A percentile compares a stretch with the other conserved stretches of the same genome.
These are phyloP conservation scores for Neopestalotiopsis sp. DNA, from an alignment of 2,329 filamentous ascomycete genomes.

Conservation along the genomic window DNA sequence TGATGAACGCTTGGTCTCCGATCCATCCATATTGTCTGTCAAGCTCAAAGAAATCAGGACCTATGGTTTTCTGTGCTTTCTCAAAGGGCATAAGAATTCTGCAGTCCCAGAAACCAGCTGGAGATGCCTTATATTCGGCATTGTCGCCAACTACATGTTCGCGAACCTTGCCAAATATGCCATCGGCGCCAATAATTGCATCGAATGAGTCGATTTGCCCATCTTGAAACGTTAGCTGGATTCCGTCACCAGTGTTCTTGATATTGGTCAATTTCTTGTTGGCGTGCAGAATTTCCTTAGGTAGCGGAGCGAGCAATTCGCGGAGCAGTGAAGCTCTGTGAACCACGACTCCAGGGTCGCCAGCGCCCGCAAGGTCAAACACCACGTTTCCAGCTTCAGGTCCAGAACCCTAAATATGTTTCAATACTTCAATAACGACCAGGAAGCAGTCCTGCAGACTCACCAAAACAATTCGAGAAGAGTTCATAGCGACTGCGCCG, in stretches of 20 bases:
- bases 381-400: slow-evolving; percentile 21
- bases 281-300: slow-evolving; percentile 23
- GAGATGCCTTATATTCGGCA: slow-evolving; percentile 7
- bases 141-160: slow-evolving; percentile 25
- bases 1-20: slow-evolving; percentile 24
- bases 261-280: slow-evolving; percentile 24
- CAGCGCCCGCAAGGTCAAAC: slow-evolving; percentile 22
- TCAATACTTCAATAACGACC: slow-evolving; percentile 8
- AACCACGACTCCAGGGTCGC: slow-evolving; percentile 22
- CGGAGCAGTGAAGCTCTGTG: slow-evolving; percentile 29
- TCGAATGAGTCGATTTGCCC: slow-evolving; percentile 23
- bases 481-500: slow-evolving; percentile 25
- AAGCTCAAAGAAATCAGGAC: slow-evolving; percentile 22
- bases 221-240: slow-evolving; percentile 25
- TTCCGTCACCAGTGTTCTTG: neutral
- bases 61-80: slow-evolving; percentile 21
- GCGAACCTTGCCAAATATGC: slow-evolving; percentile 20
- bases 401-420: slow-evolving; percentile 22
- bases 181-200: slow-evolving; percentile 30
- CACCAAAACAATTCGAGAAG: slow-evolving; percentile 20
- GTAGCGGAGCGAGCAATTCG: slow-evolving; percentile 26
- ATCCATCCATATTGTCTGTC: slow-evolving; percentile 27
- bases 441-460: neutral
- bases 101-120: slow-evolving; percentile 26
- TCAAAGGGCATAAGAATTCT: slow-evolving; percentile 25